These are phyloP conservation scores for Jatropha curcas DNA, from an alignment of 345 rosid species.

Conservation along the genomic window DNA sequence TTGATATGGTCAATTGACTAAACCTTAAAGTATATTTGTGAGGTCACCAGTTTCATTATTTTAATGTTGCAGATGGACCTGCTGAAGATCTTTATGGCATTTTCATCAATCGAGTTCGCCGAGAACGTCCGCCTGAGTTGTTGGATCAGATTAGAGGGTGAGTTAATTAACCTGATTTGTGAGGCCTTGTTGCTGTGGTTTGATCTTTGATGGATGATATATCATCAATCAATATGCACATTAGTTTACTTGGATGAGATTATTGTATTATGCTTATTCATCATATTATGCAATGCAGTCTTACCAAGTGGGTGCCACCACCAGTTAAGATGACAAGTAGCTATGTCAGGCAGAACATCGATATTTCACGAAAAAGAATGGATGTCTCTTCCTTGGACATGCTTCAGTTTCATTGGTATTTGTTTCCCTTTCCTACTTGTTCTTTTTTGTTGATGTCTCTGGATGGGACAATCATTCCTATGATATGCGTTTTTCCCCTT, in stretches of 20 bases:
- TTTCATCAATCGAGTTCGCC: slow-evolving; percentile 74
- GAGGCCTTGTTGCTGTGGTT: neutral
- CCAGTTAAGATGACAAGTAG: slow-evolving; percentile 92
- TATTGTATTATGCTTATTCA: slow-evolving; percentile 11
- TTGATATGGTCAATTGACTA: neutral
- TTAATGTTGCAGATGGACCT: slow-evolving; percentile 63
- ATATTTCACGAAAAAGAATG: slow-evolving; percentile 86
- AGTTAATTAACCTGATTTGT: slow-evolving; percentile 20
- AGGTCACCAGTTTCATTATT: neutral
- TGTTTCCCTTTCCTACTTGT: neutral
- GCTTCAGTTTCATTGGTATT: slow-evolving; percentile 98
- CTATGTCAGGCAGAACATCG: slow-evolving; percentile 63
- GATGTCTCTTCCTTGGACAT: slow-evolving; percentile 89
- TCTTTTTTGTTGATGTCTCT: neutral
- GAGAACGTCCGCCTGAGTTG: slow-evolving; percentile 74
- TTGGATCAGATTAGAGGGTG: slow-evolving; percentile 79
- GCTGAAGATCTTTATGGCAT: slow-evolving; percentile 96
- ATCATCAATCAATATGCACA: neutral
- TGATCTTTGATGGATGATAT: neutral
- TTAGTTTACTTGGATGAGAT: neutral
- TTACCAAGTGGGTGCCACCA: slow-evolving; percentile 97
- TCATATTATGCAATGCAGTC: slow-evolving; percentile 49
- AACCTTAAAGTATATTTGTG: neutral
- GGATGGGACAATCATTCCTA: neutral
- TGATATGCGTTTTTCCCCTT: neutral